A percentile compares a stretch with the other conserved stretches of the same genome.
Conservation (phyloP, 345 rosid species). For the Pugionium cornutum region DNA sequence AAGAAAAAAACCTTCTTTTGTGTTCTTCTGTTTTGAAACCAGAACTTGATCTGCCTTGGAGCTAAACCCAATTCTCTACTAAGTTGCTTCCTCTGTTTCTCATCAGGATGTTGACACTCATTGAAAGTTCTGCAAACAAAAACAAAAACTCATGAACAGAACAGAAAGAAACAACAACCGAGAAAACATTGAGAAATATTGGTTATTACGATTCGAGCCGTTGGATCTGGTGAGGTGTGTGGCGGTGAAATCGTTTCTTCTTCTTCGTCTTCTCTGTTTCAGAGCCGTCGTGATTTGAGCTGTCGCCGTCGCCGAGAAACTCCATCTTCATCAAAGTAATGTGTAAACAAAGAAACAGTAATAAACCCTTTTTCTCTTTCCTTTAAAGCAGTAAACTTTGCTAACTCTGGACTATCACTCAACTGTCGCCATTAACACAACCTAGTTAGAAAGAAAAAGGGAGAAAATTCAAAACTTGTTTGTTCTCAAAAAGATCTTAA, state of each 20-base stretch:
- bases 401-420: slow-evolving; percentile 36
- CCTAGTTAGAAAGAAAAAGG: neutral
- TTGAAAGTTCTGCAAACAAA: slow-evolving; percentile 66
- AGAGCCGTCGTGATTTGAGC: slow-evolving; percentile 44
- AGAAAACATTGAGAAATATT: neutral
- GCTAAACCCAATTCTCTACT: slow-evolving; percentile 84
- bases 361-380: neutral
- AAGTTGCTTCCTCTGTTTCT: slow-evolving; percentile 82
- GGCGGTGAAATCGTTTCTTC: slow-evolving; percentile 94
- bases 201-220: slow-evolving; percentile 69
- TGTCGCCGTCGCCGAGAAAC: slow-evolving; percentile 31
- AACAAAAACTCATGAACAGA: neutral
- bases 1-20: slow-evolving; percentile 73
- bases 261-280: slow-evolving; percentile 52
- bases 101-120: slow-evolving; percentile 97
- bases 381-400: slow-evolving; percentile 18
- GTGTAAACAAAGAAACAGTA: slow-evolving; percentile 6
- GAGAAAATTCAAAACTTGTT: slow-evolving; percentile 2
- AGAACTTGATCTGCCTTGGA: slow-evolving; percentile 97
- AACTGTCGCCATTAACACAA: slow-evolving; percentile 35
- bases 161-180: neutral
- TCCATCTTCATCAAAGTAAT: slow-evolving; percentile 47
- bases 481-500: neutral
- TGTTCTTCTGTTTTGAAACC: slow-evolving; percentile 97
- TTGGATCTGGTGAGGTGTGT: slow-evolving; percentile 92